phyloP scores from a whole-genome alignment of 108 stramenopile species.

The Chaetoceros tenuissimus region DNA sequence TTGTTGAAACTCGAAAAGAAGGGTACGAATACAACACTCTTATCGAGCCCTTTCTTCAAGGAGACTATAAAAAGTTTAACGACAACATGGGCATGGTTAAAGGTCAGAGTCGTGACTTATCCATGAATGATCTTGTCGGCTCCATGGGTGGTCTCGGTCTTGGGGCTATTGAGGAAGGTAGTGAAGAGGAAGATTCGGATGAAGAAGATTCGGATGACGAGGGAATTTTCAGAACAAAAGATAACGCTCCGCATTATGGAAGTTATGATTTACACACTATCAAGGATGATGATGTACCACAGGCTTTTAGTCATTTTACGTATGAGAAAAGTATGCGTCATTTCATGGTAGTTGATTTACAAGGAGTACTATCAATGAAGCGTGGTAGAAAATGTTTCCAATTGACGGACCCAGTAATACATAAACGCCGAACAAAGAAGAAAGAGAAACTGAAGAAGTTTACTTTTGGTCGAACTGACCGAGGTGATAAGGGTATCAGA shows the following conservation, averaged over 20 bases:
- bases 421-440: constrained; percentile 7
- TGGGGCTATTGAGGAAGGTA: constrained; percentile 37
- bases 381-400: constrained; percentile 18
- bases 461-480: constrained; percentile 38
- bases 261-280: no score
- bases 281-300: no score
- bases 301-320: constrained; percentile 41
- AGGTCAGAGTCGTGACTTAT: constrained; percentile 4
- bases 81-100: constrained; percentile 26
- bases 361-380: constrained; percentile 23
- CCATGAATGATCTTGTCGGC: constrained; percentile 2
- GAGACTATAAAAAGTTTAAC: constrained; percentile 33
- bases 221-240: constrained; percentile 1
- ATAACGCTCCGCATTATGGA: no score
- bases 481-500: constrained; percentile 28
- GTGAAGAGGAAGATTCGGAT: constrained; percentile 19
- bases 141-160: constrained; percentile 12
- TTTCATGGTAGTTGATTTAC: constrained; percentile 41
- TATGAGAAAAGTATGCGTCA: constrained; percentile 24
- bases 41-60: constrained; percentile 26
- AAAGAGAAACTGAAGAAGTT: constrained; percentile 3
- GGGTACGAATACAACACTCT: constrained; percentile 14
- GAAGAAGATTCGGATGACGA: constrained; percentile 11
- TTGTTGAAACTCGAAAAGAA: constrained; percentile 6
- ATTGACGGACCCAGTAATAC: constrained; percentile 43